phyloP scores from a whole-genome alignment of 768 basidiomycete species.

The Pholiota conissans region DNA sequence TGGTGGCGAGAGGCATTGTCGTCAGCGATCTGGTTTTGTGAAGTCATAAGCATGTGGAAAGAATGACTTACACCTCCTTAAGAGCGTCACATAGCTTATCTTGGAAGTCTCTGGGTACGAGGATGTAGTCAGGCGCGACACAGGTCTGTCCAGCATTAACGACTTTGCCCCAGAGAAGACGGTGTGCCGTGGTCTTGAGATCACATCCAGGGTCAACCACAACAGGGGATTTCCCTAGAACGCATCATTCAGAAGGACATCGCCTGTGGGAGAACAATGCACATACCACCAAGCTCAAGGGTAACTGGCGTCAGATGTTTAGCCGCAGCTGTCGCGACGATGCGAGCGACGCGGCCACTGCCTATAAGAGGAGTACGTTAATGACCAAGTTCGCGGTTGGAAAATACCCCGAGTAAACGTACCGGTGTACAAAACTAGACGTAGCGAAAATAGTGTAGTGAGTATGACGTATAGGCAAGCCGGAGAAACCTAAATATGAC shows the following conservation, averaged over 20 bases:
- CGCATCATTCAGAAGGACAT: background rate
- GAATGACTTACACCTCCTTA: conserved; percentile 36
- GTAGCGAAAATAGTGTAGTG: background rate
- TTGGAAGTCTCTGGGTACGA: conserved; percentile 46
- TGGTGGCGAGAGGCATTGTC: conserved; percentile 19
- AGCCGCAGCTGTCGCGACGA: conserved; percentile 75
- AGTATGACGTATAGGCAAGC: background rate
- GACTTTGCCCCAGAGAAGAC: conserved; percentile 85
- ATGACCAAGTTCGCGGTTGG: background rate
- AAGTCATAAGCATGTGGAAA: background rate
- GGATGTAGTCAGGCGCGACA: conserved; percentile 58
- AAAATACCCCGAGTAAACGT: conserved; percentile 4
- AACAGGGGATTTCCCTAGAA: conserved; percentile 67
- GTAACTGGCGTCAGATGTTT: conserved; percentile 71
- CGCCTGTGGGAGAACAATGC: background rate
- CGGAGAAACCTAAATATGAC: conserved; percentile 10
- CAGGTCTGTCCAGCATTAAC: conserved; percentile 80
- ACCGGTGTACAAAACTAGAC: conserved; percentile 66
- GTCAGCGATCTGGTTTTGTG: background rate
- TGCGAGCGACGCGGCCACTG: conserved; percentile 56
- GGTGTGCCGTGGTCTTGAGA: conserved; percentile 59
- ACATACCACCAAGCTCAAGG: conserved; percentile 40
- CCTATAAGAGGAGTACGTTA: conserved; percentile 39
- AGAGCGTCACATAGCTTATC: conserved; percentile 46
- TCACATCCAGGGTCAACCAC: conserved; percentile 72